These are phyloP conservation scores for Microbotryum silenes-acaulis DNA, from an alignment of 1,284 basidiomycete species.

Conservation along the genomic window DNA sequence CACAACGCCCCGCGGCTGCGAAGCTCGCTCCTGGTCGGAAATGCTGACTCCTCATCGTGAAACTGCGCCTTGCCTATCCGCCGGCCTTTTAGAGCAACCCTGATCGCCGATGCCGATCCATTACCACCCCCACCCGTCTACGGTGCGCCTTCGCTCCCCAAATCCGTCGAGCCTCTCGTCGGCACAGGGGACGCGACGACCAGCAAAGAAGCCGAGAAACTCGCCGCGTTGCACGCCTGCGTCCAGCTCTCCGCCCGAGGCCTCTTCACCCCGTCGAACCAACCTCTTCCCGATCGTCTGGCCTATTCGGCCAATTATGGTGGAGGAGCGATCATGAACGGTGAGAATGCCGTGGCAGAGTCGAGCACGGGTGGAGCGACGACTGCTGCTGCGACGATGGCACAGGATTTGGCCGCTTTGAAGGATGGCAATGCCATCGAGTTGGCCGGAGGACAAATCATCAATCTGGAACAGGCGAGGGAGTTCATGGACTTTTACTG, in stretches of 20 bases:
- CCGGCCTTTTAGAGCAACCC: slow-evolving; percentile 5
- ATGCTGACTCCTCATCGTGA: not conserved
- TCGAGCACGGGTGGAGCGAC: slow-evolving; percentile 5
- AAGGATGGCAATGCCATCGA: slow-evolving; percentile 21
- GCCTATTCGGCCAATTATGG: not conserved
- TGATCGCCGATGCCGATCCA: slow-evolving; percentile 26
- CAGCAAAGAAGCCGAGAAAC: slow-evolving; percentile 63
- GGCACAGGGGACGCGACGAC: slow-evolving; percentile 57
- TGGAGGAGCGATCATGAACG: slow-evolving; percentile 1
- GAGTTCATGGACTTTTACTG: slow-evolving; percentile 96
- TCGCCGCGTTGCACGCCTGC: slow-evolving; percentile 64
- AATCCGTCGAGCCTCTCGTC: slow-evolving; percentile 34
- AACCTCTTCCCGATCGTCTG: slow-evolving; percentile 18
- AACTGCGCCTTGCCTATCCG: not conserved
- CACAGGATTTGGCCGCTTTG: slow-evolving; percentile 8
- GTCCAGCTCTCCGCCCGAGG: slow-evolving; percentile 59
- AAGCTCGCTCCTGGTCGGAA: not conserved
- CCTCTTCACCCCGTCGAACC: slow-evolving; percentile 40
- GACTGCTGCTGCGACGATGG: not conserved
- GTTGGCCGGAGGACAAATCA: slow-evolving; percentile 59
- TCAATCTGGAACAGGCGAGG: slow-evolving; percentile 68
- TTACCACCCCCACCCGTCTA: slow-evolving; percentile 9
- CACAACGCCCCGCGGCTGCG: not conserved
- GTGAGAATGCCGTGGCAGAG: slow-evolving; percentile 42
- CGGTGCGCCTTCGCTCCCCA: slow-evolving; percentile 19